phyloP scores from a whole-genome alignment of 805 yeast genomes.

The Ogataea zsoltii region DNA sequence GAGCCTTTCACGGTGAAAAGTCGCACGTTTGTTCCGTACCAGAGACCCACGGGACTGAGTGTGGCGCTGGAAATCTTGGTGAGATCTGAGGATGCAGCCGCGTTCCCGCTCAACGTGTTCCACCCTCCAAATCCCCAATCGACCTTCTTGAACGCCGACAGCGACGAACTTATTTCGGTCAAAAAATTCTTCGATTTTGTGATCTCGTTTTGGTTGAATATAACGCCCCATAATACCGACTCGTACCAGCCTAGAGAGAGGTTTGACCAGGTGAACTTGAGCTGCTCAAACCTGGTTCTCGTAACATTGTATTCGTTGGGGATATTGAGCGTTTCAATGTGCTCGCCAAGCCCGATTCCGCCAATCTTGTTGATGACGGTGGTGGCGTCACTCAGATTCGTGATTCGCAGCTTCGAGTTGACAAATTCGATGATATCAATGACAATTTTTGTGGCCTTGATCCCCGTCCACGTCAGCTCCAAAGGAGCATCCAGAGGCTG shows the following conservation, averaged over 20 bases:
- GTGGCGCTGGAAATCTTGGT: conserved; percentile 11
- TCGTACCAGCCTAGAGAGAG: conserved; percentile 76
- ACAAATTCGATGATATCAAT: conserved; percentile 36
- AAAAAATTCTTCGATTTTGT: conserved; percentile 32
- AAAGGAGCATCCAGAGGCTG: conserved; percentile 51
- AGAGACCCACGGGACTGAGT: conserved; percentile 36
- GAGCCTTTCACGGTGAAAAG: conserved; percentile 40
- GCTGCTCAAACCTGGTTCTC: conserved; percentile 43
- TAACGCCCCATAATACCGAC: conserved; percentile 60
- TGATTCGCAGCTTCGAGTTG: conserved; percentile 35
- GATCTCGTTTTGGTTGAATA: conserved; percentile 45
- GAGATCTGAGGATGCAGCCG: conserved; percentile 6
- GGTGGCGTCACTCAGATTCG: conserved; percentile 30
- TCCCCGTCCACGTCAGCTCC: conserved; percentile 58
- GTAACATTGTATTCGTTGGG: conserved; percentile 43
- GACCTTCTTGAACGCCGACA: conserved; percentile 34
- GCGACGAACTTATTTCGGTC: conserved; percentile 36
- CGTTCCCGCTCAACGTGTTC: conserved; percentile 6
- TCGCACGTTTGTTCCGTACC: conserved; percentile 46
- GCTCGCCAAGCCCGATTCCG: conserved; percentile 29
- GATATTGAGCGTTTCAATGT: conserved; percentile 13
- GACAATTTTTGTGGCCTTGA: conserved; percentile 45
- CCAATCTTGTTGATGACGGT: conserved; percentile 43
- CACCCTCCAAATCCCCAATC: conserved; percentile 36
- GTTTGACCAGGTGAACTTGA: conserved; percentile 63